Evolutionary conservation across 1,139 yeast genomes (phyloP).

Genomic region (Pichia sp.): DNA sequence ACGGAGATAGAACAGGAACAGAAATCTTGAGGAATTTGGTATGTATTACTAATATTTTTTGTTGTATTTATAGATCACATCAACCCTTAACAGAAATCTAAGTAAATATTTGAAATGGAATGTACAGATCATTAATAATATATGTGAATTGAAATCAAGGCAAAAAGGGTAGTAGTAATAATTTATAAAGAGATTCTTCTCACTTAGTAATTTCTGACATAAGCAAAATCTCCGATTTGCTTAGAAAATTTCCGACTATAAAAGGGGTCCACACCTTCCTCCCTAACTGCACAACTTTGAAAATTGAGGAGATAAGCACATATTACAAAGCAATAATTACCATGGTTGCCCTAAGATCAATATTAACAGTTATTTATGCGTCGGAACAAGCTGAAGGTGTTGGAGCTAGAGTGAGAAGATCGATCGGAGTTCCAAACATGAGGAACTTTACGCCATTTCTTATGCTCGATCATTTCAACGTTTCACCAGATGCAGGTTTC

Average conservation of each 20-base stretch:
- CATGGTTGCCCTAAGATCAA: constrained; percentile 36
- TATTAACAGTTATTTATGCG: constrained; percentile 56
- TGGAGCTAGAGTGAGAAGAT: constrained; percentile 78
- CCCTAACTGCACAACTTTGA: too few relatives aligned
- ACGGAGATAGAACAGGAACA: too few relatives aligned
- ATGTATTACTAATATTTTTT: too few relatives aligned
- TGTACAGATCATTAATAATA: neutral
- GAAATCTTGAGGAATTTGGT: too few relatives aligned
- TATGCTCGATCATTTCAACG: constrained; percentile 73
- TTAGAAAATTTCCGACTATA: neutral
- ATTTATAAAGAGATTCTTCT: neutral
- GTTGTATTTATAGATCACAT: too few relatives aligned
- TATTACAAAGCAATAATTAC: neutral
- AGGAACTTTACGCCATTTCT: constrained; percentile 78
- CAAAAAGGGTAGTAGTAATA: neutral
- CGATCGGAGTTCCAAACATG: constrained; percentile 63
- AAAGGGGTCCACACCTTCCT: too few relatives aligned
- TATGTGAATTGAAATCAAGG: neutral
- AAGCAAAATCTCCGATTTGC: neutral
- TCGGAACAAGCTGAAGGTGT: constrained; percentile 79
- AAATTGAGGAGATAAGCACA: too few relatives aligned
- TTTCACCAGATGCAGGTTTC: constrained; percentile 54
- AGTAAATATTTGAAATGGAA: too few relatives aligned
- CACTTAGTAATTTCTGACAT: constrained; percentile 2
- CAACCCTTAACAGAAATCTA: too few relatives aligned